Evolutionary conservation across 2,329 filamentous ascomycete genomes (phyloP), one percentile per base, ranked within the genome.

Genomic region (Verticillium tricorpus): DNA sequence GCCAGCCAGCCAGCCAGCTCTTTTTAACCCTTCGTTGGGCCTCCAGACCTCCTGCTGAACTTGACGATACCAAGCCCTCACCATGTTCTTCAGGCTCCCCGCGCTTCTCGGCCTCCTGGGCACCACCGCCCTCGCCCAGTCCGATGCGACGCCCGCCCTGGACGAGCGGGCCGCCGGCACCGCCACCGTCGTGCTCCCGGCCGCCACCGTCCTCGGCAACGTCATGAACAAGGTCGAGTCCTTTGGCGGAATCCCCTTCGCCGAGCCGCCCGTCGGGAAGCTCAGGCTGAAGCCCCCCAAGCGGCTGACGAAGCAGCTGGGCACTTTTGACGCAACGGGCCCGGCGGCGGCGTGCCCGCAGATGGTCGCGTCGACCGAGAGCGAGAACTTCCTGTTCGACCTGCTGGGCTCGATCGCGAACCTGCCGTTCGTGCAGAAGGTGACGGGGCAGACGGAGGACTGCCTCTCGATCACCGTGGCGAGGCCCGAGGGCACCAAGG

Each of bases 191-290:
- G 74, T 79, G 17, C 81, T 87, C 39, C 73, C 81, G 1, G 79
- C 82, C 54, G 87, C 85, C 40, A 88, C 82, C 5, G 75, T 90
- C 37, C 71, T 82, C 52, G 86, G 86, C 40, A 61, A 74, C 67
- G 63, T 70, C n/a, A 63, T 73, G 2, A 68, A 71, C 2, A 73
- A 75, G 31, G 80, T 92, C 22, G 90, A 94, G 62, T 84, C 80
- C 31, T 93, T 91, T 77, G 86, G 83, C 61, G 90, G 88, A 25
- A 91, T 95, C 61, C 91, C 90, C 3, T 95, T 87, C 69, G 90
- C 90, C 2, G 79, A 91, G 64, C 82, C 89, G 1, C 91, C 91
- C 0, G 80, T 84, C 0, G 89, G 88, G 0, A 72, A 79, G 3
- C 77, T 92, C 28, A 86, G 91, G 17, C 82, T 95, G 37, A 88